Base-by-base conservation (phyloP, 768 basidiomycete genomes). In the Tulasnella sp. region DNA sequence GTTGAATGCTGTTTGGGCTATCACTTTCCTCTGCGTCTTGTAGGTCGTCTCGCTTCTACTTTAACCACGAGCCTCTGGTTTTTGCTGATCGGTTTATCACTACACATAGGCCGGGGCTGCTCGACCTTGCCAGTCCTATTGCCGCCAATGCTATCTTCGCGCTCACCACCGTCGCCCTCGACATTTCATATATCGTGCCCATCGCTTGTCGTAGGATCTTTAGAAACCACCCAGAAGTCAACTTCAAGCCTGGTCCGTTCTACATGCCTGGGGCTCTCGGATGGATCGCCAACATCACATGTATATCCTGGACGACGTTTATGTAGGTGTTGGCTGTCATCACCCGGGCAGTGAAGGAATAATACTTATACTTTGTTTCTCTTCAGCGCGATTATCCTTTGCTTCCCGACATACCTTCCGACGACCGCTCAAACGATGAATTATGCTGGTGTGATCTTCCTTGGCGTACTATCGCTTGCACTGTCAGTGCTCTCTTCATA, bases 241-340 rank as follows among this genome's bases (percentile, higher is more conserved):
- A 78, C 65, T 92, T 92, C 76, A 82, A 79, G 61, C 89, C 89
- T 3, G 89, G 89, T 10, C 88, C 89, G 4, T 90, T 91, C 73
- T 90, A 84, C 72, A 82, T 91, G 80, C 71, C 78, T 56, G 86
- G 86, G 0, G 19, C 74, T 43, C 68, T 87, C 15, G 86, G 86
- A 0, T 76, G 76, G 73, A 66, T 74, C 2, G 77, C 77, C 59
- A 88, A 90, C 65, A 62, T 75, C 27, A 73, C 73, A n/a, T 87
- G 85, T 69, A 83, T 87, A 51, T 50, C 66, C 11, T 68, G 62
- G 59, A 65, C 65, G 7, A 4, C 56, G 19, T 61, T 61, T 54
- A 61, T 62, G 53, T 45, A 34, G 51, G 57, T 59, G 41, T 52
- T 54, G n/a, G n/a, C n/a, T n/a, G n/a, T n/a, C n/a, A n/a, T n/a